Conservation (phyloP, 176 grass and related monocot genomes). For the Juncus inflexus region DNA sequence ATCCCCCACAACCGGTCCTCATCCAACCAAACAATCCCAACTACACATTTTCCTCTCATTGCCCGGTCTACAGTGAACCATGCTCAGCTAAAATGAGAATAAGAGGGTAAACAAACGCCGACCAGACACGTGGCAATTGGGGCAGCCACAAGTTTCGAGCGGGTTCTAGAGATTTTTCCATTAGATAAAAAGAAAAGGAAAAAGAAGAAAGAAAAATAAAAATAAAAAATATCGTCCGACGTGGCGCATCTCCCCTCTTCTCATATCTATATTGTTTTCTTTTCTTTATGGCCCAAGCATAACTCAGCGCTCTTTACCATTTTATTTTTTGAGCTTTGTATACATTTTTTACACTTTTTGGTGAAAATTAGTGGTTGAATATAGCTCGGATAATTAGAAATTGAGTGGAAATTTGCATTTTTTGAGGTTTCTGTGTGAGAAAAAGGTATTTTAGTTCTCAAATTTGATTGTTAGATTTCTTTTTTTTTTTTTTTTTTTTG, state of each 20-base stretch:
- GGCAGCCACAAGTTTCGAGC: slow-evolving; percentile 22
- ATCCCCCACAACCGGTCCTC: too few relatives aligned
- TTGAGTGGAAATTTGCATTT: background rate
- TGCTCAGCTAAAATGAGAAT: too few relatives aligned
- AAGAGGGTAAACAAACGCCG: background rate
- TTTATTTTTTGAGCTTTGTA: too few relatives aligned
- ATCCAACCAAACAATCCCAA: too few relatives aligned
- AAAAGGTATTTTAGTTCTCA: background rate
- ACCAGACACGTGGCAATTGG: slow-evolving; percentile 3
- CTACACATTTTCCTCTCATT: too few relatives aligned
- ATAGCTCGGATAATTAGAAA: too few relatives aligned
- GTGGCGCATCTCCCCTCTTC: slow-evolving; percentile 19
- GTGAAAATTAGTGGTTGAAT: background rate
- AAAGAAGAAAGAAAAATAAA: slow-evolving; percentile 9
- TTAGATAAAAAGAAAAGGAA: background rate
- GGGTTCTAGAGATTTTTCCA: slow-evolving; percentile 19
- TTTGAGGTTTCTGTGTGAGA: background rate
- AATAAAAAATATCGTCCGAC: slow-evolving; percentile 3
- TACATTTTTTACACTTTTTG: too few relatives aligned
- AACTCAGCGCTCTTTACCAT: background rate
- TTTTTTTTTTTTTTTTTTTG: background rate
- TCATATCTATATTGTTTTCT: slow-evolving; percentile 5
- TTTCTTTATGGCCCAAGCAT: background rate
- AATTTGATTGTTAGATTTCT: background rate
- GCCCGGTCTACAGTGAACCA: too few relatives aligned